Evolutionary conservation across 441 rosid species (phyloP).

Genomic region (Breynia disticha): DNA sequence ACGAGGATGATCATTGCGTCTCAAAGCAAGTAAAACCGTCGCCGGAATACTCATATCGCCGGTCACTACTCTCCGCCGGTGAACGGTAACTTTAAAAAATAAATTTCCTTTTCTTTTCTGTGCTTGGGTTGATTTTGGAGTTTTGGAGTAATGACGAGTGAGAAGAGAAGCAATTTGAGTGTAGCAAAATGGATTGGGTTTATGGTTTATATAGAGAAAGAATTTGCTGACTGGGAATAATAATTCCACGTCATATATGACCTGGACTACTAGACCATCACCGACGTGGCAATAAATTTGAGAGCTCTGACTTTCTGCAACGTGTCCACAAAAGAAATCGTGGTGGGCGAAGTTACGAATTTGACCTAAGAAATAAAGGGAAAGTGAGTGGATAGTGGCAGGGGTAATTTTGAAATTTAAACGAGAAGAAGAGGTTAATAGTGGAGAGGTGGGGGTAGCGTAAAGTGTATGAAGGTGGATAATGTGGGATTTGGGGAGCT

Average conservation of each 20-base stretch:
- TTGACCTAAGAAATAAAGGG: slow-evolving; percentile 14
- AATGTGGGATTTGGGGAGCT: no score
- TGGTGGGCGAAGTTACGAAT: slow-evolving; percentile 14
- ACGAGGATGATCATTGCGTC: slow-evolving; percentile 48
- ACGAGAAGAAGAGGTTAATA: neutral
- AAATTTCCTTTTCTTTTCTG: neutral
- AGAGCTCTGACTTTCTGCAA: neutral
- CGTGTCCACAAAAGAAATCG: slow-evolving; percentile 2
- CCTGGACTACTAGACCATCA: slow-evolving; percentile 4
- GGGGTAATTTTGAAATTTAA: slow-evolving; percentile 20
- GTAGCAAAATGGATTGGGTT: neutral
- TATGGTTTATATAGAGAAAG: slow-evolving; percentile 23
- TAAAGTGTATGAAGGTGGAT: no score
- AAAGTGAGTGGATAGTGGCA: neutral
- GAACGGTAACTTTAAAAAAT: neutral
- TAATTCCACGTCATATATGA: slow-evolving; percentile 16
- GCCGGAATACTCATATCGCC: slow-evolving; percentile 42
- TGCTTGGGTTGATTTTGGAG: neutral
- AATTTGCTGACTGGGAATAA: slow-evolving; percentile 28
- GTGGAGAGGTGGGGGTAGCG: neutral
- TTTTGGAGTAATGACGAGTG: neutral
- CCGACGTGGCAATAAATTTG: slow-evolving; percentile 7
- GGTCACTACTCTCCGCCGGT: slow-evolving; percentile 30
- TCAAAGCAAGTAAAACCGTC: slow-evolving; percentile 5
- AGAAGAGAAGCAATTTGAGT: slow-evolving; percentile 14